Percentiles rank a stretch among this genome's conserved stretches.
Evolutionary conservation across 176 grass and related monocot genomes (phyloP).

Genomic region (Ananas comosus): DNA sequence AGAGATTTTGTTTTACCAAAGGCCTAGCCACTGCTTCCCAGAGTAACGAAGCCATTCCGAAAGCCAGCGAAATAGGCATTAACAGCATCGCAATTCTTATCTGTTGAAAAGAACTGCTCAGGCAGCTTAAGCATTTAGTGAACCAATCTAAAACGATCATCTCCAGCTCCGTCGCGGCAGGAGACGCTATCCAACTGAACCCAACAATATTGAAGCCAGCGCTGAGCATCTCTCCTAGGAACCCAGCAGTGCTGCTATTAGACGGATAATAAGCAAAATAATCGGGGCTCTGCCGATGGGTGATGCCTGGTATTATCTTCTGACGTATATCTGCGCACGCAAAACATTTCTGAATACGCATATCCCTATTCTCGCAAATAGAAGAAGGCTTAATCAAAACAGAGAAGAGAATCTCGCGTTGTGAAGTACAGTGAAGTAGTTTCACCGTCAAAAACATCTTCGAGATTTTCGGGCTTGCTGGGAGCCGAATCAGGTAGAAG

Average conservation of each 20-base stretch:
- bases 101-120: slow-evolving; percentile 11
- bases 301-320: slow-evolving; percentile 25
- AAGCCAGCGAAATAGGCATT: no score
- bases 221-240: slow-evolving; percentile 30
- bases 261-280: slow-evolving; percentile 26
- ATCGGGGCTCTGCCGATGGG: slow-evolving; percentile 25
- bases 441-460: slow-evolving; percentile 55
- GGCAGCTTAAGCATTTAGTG: slow-evolving; percentile 25
- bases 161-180: slow-evolving; percentile 28
- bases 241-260: no score
- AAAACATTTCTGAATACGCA: not conserved
- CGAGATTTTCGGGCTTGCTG: slow-evolving; percentile 36
- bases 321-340: slow-evolving; percentile 19
- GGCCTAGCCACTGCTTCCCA: no score
- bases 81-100: slow-evolving; percentile 2
- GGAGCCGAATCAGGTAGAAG: slow-evolving; percentile 62
- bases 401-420: not conserved
- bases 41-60: no score
- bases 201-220: slow-evolving; percentile 29
- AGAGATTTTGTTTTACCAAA: no score
- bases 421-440: not conserved
- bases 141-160: slow-evolving; percentile 26
- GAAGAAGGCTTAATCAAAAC: not conserved
- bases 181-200: slow-evolving; percentile 28
- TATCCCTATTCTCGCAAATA: not conserved